Percentiles rank a stretch among this genome's conserved stretches.
Evolutionary conservation across 208 protist species (phyloP).

Genomic region (Spironucleus salmonicida): DNA sequence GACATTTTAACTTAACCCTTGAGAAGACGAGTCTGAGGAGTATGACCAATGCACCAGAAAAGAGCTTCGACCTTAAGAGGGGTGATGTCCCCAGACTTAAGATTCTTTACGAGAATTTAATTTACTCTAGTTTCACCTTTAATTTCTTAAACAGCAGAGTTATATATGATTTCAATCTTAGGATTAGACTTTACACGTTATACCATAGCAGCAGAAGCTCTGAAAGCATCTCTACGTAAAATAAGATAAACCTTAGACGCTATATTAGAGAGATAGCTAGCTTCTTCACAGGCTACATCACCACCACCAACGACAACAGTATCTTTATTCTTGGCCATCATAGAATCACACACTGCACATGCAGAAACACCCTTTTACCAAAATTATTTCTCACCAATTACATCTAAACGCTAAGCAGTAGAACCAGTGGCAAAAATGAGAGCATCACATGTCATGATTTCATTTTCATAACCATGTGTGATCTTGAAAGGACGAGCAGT

Average conservation of each 20-base stretch:
- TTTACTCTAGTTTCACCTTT: not conserved
- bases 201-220: conserved; percentile 25
- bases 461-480: conserved; percentile 19
- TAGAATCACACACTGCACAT: conserved; percentile 28
- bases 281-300: conserved; percentile 27
- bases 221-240: conserved; percentile 14
- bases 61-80: not conserved
- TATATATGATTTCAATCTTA: conserved; percentile 15
- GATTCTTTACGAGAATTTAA: conserved; percentile 1
- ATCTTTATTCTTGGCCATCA: conserved; percentile 20
- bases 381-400: not conserved
- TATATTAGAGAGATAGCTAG: not conserved
- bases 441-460: conserved; percentile 6
- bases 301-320: conserved; percentile 24
- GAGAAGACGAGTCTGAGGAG: not conserved
- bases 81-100: not conserved
- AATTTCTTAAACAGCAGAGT: conserved; percentile 16
- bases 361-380: conserved; percentile 29
- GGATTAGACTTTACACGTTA: not conserved
- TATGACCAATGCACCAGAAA: conserved; percentile 25
- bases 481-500: conserved; percentile 26
- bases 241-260: not conserved
- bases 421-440: conserved; percentile 31
- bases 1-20: not conserved
- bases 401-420: not conserved